Percentiles rank a stretch among this genome's conserved stretches.
Evolutionary conservation across 257 asterid genomes (phyloP).

Genomic region (Lithospermum erythrorhizon): DNA sequence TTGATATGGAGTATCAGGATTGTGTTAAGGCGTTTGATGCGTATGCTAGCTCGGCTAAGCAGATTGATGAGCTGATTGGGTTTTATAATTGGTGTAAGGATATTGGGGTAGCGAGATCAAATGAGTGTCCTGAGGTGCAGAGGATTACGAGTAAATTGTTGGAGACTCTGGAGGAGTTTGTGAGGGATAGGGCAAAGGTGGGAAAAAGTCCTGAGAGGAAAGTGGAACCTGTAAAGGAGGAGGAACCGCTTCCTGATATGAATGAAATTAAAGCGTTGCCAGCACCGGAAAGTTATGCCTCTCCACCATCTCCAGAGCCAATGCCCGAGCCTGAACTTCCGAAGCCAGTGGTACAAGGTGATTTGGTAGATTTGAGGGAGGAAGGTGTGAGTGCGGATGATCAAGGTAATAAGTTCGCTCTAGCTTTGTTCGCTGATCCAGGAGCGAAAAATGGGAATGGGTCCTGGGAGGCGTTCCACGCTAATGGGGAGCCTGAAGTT

Average conservation of each 20-base stretch:
- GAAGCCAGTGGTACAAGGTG: constrained; percentile 31
- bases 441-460: constrained; percentile 37
- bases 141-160: constrained; percentile 42
- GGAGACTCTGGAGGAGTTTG: constrained; percentile 71
- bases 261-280: constrained; percentile 62
- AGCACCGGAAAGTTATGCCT: constrained; percentile 48
- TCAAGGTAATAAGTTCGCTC: constrained; percentile 66
- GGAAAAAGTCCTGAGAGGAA: constrained; percentile 50
- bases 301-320: constrained; percentile 51
- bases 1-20: constrained; percentile 59
- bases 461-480: constrained; percentile 77
- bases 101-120: constrained; percentile 46
- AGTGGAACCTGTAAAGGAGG: constrained; percentile 27
- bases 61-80: constrained; percentile 45
- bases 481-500: constrained; percentile 41
- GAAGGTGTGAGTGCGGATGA: constrained; percentile 68
- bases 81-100: constrained; percentile 58
- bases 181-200: constrained; percentile 51
- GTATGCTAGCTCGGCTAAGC: constrained; percentile 41
- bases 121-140: constrained; percentile 52
- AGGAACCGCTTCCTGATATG: constrained; percentile 39
- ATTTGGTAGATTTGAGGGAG: constrained; percentile 65
- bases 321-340: constrained; percentile 47
- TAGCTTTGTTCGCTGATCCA: constrained; percentile 70
- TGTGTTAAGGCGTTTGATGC: constrained; percentile 54